A percentile compares a stretch with the other conserved stretches of the same genome.
phyloP scores from a whole-genome alignment of 495 filamentous ascomycete genomes.

The Terfezia claveryi region DNA sequence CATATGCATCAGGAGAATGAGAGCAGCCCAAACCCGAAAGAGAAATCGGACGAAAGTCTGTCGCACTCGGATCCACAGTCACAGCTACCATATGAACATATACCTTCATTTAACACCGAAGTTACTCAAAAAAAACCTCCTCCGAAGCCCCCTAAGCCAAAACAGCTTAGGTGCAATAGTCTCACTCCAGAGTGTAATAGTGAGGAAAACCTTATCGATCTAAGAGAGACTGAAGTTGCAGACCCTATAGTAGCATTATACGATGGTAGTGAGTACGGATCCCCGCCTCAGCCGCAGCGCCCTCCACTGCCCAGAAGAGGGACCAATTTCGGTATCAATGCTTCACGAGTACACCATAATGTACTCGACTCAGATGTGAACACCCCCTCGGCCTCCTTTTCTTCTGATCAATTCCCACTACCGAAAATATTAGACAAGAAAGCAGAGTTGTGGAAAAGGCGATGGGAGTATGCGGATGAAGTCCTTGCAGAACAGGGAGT shows the following conservation, averaged over 20 bases:
- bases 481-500: constrained; percentile 47
- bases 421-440: constrained; percentile 32
- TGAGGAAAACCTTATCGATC: neutral
- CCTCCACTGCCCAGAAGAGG: constrained; percentile 7
- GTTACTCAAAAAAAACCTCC: constrained; percentile 24
- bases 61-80: constrained; percentile 13
- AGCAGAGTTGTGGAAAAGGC: constrained; percentile 57
- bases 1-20: neutral
- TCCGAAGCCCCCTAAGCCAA: constrained; percentile 45
- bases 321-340: constrained; percentile 9
- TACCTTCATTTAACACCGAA: neutral
- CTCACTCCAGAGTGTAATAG: neutral
- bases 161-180: constrained; percentile 29
- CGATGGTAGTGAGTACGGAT: neutral
- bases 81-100: constrained; percentile 1
- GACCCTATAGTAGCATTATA: neutral
- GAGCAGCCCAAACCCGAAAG: neutral
- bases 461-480: constrained; percentile 55
- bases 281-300: constrained; percentile 3
- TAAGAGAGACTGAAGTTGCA: neutral
- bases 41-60: neutral
- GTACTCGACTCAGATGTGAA: constrained; percentile 3
- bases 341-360: neutral
- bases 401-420: constrained; percentile 5
- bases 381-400: constrained; percentile 5